Base-by-base conservation (phyloP, 2,329 filamentous ascomycete species). In the Lasiodiplodia sp. region DNA sequence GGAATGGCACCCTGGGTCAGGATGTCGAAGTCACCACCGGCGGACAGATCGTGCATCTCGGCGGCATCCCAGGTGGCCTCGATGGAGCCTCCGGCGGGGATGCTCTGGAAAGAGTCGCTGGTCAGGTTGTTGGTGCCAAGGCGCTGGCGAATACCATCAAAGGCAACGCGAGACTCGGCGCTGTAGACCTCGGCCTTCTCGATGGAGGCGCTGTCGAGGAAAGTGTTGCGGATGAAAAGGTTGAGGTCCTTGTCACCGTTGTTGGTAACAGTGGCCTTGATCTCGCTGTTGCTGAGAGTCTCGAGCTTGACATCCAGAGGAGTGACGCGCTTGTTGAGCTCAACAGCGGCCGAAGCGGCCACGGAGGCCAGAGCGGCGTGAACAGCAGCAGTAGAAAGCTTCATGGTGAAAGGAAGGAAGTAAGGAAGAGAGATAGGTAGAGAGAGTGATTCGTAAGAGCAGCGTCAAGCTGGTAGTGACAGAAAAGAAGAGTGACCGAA, bases 1-100 rank as follows among this genome's bases (percentile, higher is more conserved):
- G 87, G 85, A 53, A 91, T 82, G 11, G 83, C 81, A 4, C 90
- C 90, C 5, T 80, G 79, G 7, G 88, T 83, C 66, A 84, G 81
- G 60, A 92, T 77, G 66, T 85, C 84, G 74, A 88, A 88, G 63
- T 81, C 79, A 69, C 88, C 89, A 44, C 82, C 82, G 3, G 16
- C 7, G n/a, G 75, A 71, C 23, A 87, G 81, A 71, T 87, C 84
- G 75, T 89, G 87, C 2, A 85, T 82, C 74, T 87, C 81, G 44
- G 86, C 87, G 37, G 87, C 80, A 72, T 89, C 85, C 68, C 88
- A 87, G 40, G 81, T 83, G 31, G 85, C 78, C 72, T 85, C 82
- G 71, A 88, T 80, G 8, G 85, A 84, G 75, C 86, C 76, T 40
- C 80, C 80, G 63, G 79, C 75, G 38, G 60, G 77, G 67, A 89